Percentiles rank a stretch among this genome's conserved stretches.
Conservation (phyloP, 495 filamentous ascomycete genomes). For the Hypoxylon fuscum region DNA sequence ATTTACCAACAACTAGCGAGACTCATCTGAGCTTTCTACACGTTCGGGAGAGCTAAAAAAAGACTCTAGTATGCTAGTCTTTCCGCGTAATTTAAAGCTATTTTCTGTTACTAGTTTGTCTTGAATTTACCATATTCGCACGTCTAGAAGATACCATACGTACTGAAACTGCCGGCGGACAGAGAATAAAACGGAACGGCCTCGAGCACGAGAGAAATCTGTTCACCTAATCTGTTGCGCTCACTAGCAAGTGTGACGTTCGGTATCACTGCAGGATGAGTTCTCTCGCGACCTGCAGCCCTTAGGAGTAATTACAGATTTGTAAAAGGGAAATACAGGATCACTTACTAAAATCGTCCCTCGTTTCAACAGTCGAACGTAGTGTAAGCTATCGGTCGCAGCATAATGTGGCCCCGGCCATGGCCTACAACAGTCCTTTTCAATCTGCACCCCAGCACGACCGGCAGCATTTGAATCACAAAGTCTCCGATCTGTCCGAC, state of each 20-base stretch:
- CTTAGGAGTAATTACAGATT: conserved; percentile 5
- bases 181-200: background rate
- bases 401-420: conserved; percentile 19
- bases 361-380: conserved; percentile 32
- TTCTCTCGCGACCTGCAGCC: conserved; percentile 1
- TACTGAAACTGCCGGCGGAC: background rate
- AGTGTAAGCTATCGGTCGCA: conserved; percentile 8
- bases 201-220: background rate
- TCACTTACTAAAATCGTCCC: conserved; percentile 1
- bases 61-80: too few species aligned
- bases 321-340: conserved; percentile 7
- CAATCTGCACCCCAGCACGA: conserved; percentile 26
- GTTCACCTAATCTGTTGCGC: background rate
- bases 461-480: conserved; percentile 47
- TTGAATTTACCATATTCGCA: background rate
- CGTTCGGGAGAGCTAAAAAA: too few species aligned
- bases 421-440: conserved; percentile 35
- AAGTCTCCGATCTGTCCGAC: conserved; percentile 57
- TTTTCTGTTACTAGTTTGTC: too few species aligned
- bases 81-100: too few species aligned
- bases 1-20: too few species aligned
- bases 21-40: too few species aligned
- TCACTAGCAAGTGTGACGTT: conserved; percentile 2
- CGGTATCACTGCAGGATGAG: conserved; percentile 4
- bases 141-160: background rate